These are phyloP conservation scores for Acrocalymma vagum DNA, from an alignment of 2,329 filamentous ascomycete genomes.

Conservation along the genomic window DNA sequence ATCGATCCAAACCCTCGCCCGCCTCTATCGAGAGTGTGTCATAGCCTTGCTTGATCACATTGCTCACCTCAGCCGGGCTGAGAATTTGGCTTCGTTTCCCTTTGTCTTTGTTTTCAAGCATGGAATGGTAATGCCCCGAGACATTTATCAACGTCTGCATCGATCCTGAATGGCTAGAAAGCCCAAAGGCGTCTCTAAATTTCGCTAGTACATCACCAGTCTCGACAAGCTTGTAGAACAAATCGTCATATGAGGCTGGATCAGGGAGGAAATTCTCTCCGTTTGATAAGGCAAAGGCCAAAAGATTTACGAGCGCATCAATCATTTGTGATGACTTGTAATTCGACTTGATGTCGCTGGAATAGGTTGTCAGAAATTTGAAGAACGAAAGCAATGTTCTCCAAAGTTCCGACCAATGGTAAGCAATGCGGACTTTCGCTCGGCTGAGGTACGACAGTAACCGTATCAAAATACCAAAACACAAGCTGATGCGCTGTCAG, in stretches of 20 bases:
- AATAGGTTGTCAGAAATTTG: conserved; percentile 89
- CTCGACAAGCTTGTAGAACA: conserved; percentile 98
- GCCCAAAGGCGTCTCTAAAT: conserved; percentile 79
- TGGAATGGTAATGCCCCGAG: conserved; percentile 83
- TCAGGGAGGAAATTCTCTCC: conserved; percentile 93
- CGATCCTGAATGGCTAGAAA: conserved; percentile 57
- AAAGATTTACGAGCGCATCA: conserved; percentile 79
- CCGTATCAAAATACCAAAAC: conserved; percentile 81
- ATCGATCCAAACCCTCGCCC: conserved; percentile 84
- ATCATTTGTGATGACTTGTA: conserved; percentile 77
- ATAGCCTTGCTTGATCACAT: conserved; percentile 95
- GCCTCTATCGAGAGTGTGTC: conserved; percentile 93
- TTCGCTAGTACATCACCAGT: conserved; percentile 82
- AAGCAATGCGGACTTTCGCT: conserved; percentile 79
- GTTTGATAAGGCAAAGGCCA: conserved; percentile 83
- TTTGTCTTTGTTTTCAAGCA: conserved; percentile 70
- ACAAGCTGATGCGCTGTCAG: conserved; percentile 61
- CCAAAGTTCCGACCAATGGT: conserved; percentile 98
- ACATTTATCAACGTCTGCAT: conserved; percentile 87
- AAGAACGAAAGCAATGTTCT: conserved; percentile 86
- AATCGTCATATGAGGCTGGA: conserved; percentile 87
- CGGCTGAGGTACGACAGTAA: conserved; percentile 85
- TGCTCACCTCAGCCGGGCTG: conserved; percentile 83
- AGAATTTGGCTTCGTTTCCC: conserved; percentile 70
- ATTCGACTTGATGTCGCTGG: conserved; percentile 75